phyloP scores from a whole-genome alignment of 768 basidiomycete genomes.

The Lyophyllum shimeji region DNA sequence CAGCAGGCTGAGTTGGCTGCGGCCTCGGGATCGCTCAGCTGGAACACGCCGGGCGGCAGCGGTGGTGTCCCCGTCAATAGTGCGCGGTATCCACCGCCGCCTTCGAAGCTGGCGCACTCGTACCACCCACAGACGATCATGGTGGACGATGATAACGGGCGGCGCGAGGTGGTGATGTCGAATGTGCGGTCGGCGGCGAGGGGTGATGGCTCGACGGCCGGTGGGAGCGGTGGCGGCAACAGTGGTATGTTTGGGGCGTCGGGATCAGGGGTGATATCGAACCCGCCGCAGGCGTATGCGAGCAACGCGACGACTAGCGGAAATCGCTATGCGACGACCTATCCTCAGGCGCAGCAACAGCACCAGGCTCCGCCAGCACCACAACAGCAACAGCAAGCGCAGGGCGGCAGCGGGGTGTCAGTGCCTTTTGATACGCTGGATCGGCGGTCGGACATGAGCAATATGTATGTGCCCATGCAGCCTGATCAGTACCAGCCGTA shows the following conservation, averaged over 20 bases:
- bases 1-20: conserved; percentile 89
- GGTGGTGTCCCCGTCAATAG: conserved; percentile 18
- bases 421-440: conserved; percentile 61
- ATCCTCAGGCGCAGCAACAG: conserved; percentile 43
- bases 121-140: conserved; percentile 68
- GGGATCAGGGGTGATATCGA: conserved; percentile 60
- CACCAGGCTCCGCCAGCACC: conserved; percentile 17
- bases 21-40: conserved; percentile 56
- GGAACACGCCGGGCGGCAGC: conserved; percentile 29
- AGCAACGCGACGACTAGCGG: conserved; percentile 50
- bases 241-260: conserved; percentile 42
- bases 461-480: conserved; percentile 80
- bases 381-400: conserved; percentile 35
- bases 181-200: conserved; percentile 69
- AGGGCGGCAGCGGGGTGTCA: conserved; percentile 28
- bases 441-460: conserved; percentile 62
- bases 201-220: conserved; percentile 34
- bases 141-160: conserved; percentile 56
- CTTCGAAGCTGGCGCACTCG: conserved; percentile 63
- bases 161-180: conserved; percentile 77
- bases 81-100: conserved; percentile 59
- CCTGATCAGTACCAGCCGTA: conserved; percentile 75
- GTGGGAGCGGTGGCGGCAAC: conserved; percentile 29
- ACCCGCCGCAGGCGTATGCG: conserved; percentile 74
- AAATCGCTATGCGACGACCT: conserved; percentile 61